phyloP scores from a whole-genome alignment of 139 green algal genomes.

The Eudorina sp. region DNA sequence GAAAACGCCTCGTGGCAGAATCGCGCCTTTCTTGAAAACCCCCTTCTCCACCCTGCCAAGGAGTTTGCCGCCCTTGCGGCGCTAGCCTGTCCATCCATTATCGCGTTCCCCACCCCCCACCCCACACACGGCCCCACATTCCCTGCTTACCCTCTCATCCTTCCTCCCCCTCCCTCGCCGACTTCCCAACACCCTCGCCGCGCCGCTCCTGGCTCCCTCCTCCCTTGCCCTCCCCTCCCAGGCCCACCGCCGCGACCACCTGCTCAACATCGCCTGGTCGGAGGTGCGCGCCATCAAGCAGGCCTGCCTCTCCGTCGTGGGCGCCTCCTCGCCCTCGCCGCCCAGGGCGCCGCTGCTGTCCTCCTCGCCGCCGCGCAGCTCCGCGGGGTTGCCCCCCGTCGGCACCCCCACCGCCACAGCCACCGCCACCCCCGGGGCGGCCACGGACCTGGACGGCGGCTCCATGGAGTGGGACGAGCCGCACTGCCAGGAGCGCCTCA shows the following conservation, averaged over 20 bases:
- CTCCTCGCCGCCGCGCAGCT: not conserved
- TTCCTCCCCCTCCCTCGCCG: too few species aligned
- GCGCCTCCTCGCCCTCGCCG: not conserved
- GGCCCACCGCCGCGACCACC: slow-evolving; percentile 32
- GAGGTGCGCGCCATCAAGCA: slow-evolving; percentile 21
- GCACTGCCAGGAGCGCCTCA: slow-evolving; percentile 16
- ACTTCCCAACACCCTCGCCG: too few species aligned
- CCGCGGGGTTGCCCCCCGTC: not conserved
- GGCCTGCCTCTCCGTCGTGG: not conserved
- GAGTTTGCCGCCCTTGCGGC: too few species aligned
- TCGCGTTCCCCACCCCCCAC: too few species aligned
- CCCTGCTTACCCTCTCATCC: too few species aligned
- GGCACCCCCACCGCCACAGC: not conserved
- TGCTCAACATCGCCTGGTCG: slow-evolving; percentile 23
- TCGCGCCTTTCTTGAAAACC: too few species aligned
- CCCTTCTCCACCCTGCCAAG: too few species aligned
- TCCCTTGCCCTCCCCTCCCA: too few species aligned
- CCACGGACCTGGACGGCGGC: not conserved
- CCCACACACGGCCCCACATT: too few species aligned
- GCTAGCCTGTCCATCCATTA: too few species aligned
- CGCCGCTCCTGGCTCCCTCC: too few species aligned
- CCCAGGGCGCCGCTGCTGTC: not conserved
- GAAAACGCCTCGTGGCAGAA: too few species aligned
- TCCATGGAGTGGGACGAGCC: slow-evolving; percentile 29
- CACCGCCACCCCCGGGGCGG: not conserved